Percentiles rank a stretch among this genome's conserved stretches.
Evolutionary conservation across 768 basidiomycete species (phyloP).

Genomic region (Termitomyces sp.): DNA sequence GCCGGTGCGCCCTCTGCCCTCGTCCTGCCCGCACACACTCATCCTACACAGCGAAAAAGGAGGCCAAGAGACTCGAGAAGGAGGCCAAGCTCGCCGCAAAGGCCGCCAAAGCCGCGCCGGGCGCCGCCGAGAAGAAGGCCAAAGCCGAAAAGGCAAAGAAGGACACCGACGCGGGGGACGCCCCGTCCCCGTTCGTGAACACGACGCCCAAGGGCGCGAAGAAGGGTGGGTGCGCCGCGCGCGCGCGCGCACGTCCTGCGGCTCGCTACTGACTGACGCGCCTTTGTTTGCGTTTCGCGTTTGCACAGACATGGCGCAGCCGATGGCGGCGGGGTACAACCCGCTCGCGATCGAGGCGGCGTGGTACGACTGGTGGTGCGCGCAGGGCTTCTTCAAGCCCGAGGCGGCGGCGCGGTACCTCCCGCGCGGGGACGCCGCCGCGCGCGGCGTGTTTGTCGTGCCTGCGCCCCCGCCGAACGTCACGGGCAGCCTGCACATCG

Average conservation of each 20-base stretch:
- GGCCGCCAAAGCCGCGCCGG: conserved; percentile 41
- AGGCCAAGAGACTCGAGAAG: conserved; percentile 76
- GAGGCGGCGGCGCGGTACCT: conserved; percentile 31
- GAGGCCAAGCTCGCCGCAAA: conserved; percentile 76
- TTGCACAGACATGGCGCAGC: conserved; percentile 81
- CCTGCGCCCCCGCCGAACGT: conserved; percentile 95
- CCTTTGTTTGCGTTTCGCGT: no score
- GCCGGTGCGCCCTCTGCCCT: conserved; percentile 23
- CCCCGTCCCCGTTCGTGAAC: conserved; percentile 79
- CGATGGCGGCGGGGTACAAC: conserved; percentile 93
- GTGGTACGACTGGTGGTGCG: conserved; percentile 98
- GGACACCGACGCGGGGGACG: conserved; percentile 60
- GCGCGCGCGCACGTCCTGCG: no score
- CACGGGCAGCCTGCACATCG: conserved; percentile 92
- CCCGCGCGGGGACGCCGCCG: conserved; percentile 49
- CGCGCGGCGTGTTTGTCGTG: conserved; percentile 75
- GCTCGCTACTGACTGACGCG: no score
- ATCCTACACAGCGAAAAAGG: conserved; percentile 62
- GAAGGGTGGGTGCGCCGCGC: no score
- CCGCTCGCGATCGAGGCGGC: conserved; percentile 91
- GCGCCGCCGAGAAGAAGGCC: conserved; percentile 57
- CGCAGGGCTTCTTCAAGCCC: conserved; percentile 87
- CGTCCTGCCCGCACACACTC: background rate
- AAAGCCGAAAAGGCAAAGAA: conserved; percentile 75
- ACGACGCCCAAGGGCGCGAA: conserved; percentile 87